phyloP scores from a whole-genome alignment of 768 basidiomycete species.

The Roridomyces roridus region DNA sequence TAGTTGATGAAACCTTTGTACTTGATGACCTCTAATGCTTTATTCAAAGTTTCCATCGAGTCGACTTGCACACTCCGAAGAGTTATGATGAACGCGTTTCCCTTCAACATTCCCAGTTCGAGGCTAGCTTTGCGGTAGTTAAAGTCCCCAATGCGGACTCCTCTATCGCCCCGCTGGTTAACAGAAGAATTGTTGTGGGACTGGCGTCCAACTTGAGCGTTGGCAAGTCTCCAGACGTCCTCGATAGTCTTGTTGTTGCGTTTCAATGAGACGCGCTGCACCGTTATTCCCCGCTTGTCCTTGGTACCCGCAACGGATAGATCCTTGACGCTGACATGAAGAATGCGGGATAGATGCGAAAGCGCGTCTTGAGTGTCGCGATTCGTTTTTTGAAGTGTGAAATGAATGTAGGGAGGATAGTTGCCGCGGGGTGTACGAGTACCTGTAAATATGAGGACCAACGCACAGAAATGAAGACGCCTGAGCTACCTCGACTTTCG shows the following conservation, averaged over 20 bases:
- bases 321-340: constrained; percentile 82
- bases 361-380: constrained; percentile 97
- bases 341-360: constrained; percentile 72
- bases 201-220: constrained; percentile 66
- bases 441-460: constrained; percentile 31
- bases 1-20: constrained; percentile 95
- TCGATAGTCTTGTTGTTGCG: constrained; percentile 80
- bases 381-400: constrained; percentile 96
- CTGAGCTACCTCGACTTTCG: constrained; percentile 54
- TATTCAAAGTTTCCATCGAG: constrained; percentile 72
- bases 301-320: constrained; percentile 95
- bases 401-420: constrained; percentile 91
- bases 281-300: constrained; percentile 96
- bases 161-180: constrained; percentile 83
- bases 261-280: constrained; percentile 86
- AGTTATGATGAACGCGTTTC: constrained; percentile 95
- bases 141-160: constrained; percentile 87
- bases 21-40: constrained; percentile 79
- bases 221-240: constrained; percentile 84
- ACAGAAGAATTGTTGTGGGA: constrained; percentile 59
- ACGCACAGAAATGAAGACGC: constrained; percentile 25
- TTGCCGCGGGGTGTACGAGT: constrained; percentile 62
- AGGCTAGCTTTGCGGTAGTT: constrained; percentile 82
- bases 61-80: constrained; percentile 87
- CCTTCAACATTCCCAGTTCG: constrained; percentile 95